A percentile compares a stretch with the other conserved stretches of the same genome.
Evolutionary conservation across 2,329 filamentous ascomycete genomes (phyloP).

Genomic region (Sarocladium strictum): DNA sequence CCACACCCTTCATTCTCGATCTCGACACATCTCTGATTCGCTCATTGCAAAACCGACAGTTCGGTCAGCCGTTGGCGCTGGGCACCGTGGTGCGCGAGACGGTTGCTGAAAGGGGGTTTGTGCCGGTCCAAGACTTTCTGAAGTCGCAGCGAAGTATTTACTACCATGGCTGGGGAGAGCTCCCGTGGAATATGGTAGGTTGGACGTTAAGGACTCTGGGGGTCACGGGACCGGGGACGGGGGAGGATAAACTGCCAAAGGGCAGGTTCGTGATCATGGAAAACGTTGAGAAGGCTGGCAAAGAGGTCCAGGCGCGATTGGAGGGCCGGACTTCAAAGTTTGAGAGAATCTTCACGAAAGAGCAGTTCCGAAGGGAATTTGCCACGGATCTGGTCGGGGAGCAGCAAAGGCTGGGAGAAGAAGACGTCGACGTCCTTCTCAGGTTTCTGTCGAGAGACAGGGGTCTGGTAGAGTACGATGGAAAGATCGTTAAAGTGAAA

Average conservation of each 20-base stretch:
- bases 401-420: conserved; percentile 46
- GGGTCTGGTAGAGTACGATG: conserved; percentile 51
- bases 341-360: conserved; percentile 61
- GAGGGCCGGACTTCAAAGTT: conserved; percentile 43
- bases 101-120: conserved; percentile 59
- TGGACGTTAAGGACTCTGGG: conserved; percentile 73
- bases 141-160: conserved; percentile 64
- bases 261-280: conserved; percentile 61
- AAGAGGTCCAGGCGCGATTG: conserved; percentile 43
- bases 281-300: conserved; percentile 55
- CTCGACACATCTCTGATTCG: conserved; percentile 60
- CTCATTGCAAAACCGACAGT: conserved; percentile 69
- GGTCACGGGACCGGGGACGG: conserved; percentile 40
- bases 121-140: conserved; percentile 66
- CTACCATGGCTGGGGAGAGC: conserved; percentile 58
- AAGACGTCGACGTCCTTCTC: conserved; percentile 65
- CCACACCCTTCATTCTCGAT: conserved; percentile 46
- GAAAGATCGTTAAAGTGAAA: conserved; percentile 69
- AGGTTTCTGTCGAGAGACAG: conserved; percentile 65
- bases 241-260: conserved; percentile 50
- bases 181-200: conserved; percentile 63
- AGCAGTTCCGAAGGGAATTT: conserved; percentile 57
- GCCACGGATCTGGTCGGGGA: conserved; percentile 37
- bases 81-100: conserved; percentile 74
- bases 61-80: conserved; percentile 74